These are phyloP conservation scores for Noccaea bulbosa DNA, from an alignment of 345 rosid genomes.

Conservation along the genomic window DNA sequence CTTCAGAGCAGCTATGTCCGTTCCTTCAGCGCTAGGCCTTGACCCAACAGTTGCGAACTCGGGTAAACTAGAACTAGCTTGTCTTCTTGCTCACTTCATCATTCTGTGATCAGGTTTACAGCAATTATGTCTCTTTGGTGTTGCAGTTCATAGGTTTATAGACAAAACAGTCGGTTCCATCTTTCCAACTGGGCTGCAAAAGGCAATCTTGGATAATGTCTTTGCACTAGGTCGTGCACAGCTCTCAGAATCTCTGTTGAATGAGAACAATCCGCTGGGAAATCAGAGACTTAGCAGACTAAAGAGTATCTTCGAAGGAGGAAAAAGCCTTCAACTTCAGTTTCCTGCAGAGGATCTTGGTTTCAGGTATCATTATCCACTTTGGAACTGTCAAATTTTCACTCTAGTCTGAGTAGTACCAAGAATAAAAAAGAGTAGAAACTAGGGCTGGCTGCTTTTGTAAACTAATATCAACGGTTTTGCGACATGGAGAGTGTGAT, in stretches of 20 bases:
- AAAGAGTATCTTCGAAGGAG: slow-evolving; percentile 75
- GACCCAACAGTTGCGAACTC: slow-evolving; percentile 81
- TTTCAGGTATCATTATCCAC: slow-evolving; percentile 68
- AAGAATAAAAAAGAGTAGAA: not conserved
- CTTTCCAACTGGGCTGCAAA: slow-evolving; percentile 78
- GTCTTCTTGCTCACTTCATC: slow-evolving; percentile 28
- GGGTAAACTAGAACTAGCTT: slow-evolving; percentile 48
- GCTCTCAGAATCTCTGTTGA: slow-evolving; percentile 73
- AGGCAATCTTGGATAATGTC: slow-evolving; percentile 69
- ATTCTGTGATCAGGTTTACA: slow-evolving; percentile 24
- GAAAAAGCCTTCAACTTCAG: slow-evolving; percentile 93
- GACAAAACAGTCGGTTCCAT: slow-evolving; percentile 59
- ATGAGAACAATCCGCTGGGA: slow-evolving; percentile 79
- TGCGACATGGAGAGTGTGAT: not conserved
- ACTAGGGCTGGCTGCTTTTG: slow-evolving; percentile 13
- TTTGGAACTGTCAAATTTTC: slow-evolving; percentile 10
- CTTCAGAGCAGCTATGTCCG: slow-evolving; percentile 88
- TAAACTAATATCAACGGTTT: not conserved
- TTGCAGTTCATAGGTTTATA: slow-evolving; percentile 67
- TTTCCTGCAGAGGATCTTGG: slow-evolving; percentile 99
- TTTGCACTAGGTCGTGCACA: slow-evolving; percentile 88
- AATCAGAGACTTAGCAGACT: slow-evolving; percentile 72
- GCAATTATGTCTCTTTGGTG: slow-evolving; percentile 32
- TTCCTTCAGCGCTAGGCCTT: slow-evolving; percentile 89
- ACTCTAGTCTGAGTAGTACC: not conserved